These are phyloP conservation scores for Globisporangium cederbergense DNA, from an alignment of 352 stramenopile genomes.

Conservation along the genomic window DNA sequence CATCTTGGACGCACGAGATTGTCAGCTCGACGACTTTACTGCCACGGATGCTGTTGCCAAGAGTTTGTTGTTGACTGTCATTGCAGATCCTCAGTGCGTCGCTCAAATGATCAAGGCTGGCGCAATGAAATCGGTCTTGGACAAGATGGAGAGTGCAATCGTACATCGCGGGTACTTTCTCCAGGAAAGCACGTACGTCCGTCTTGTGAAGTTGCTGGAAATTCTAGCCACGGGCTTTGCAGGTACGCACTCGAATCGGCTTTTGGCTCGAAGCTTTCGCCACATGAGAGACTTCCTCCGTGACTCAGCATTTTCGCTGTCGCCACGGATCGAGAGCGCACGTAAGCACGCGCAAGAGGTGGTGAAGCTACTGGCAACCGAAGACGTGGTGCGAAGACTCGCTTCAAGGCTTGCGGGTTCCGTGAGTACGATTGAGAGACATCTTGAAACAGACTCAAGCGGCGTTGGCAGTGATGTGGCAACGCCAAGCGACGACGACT, in stretches of 20 bases:
- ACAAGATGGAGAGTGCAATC: constrained; percentile 8
- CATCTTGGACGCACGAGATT: neutral
- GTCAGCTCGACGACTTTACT: neutral
- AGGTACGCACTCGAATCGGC: neutral
- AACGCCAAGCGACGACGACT: constrained; percentile 17
- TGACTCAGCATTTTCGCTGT: neutral
- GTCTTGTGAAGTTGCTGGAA: neutral
- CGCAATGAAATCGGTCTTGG: constrained; percentile 1
- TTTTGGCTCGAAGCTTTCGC: constrained; percentile 2
- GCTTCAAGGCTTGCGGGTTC: neutral
- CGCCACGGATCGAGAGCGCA: neutral
- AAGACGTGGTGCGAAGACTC: neutral
- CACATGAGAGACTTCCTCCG: constrained; percentile 3
- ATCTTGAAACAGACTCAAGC: neutral
- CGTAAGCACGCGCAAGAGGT: neutral
- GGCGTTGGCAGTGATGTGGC: neutral
- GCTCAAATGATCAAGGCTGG: neutral
- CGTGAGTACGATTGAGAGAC: neutral
- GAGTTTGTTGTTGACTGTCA: neutral
- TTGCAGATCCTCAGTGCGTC: neutral
- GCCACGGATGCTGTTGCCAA: neutral
- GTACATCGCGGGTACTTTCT: neutral
- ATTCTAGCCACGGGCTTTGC: neutral
- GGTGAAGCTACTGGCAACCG: constrained; percentile 6
- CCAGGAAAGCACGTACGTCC: neutral